Percentiles rank a stretch among this genome's conserved stretches.
Evolutionary conservation across 1,284 basidiomycete genomes (phyloP).

Genomic region (Erythrobasidium hasegawianum): DNA sequence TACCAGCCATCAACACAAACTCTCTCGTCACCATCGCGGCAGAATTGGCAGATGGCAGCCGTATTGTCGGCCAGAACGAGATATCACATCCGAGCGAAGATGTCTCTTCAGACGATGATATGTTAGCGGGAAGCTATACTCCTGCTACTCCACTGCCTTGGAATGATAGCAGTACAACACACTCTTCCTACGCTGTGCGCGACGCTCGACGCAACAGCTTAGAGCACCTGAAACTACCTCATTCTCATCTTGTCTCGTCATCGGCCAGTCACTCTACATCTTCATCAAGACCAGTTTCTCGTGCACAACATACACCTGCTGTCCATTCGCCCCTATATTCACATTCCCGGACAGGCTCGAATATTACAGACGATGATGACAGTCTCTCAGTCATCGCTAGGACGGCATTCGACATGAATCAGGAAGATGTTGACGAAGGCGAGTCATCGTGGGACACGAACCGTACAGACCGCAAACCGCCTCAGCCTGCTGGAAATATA

Average conservation of each 20-base stretch:
- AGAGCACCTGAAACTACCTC: not conserved
- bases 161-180: not conserved
- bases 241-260: not conserved
- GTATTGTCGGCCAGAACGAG: conserved; percentile 90
- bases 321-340: not conserved
- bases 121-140: conserved; percentile 30
- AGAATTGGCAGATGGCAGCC: conserved; percentile 75
- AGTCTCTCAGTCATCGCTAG: conserved; percentile 13
- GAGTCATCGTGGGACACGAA: conserved; percentile 31
- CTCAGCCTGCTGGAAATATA: conserved; percentile 54
- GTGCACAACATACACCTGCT: not conserved
- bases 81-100: conserved; percentile 80
- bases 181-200: not conserved
- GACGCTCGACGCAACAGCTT: not conserved
- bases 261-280: not conserved
- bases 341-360: not conserved
- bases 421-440: conserved; percentile 24
- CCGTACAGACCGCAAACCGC: not conserved
- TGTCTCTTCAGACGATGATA: not conserved
- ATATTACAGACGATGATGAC: conserved; percentile 25
- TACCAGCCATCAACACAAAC: conserved; percentile 90
- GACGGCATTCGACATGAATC: conserved; percentile 19
- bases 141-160: conserved; percentile 15
- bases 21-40: conserved; percentile 97
- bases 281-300: not conserved